A percentile compares a stretch with the other conserved stretches of the same genome.
Evolutionary conservation across 164 flowering plant genomes (phyloP).

Genomic region (Aristolochia contorta): DNA sequence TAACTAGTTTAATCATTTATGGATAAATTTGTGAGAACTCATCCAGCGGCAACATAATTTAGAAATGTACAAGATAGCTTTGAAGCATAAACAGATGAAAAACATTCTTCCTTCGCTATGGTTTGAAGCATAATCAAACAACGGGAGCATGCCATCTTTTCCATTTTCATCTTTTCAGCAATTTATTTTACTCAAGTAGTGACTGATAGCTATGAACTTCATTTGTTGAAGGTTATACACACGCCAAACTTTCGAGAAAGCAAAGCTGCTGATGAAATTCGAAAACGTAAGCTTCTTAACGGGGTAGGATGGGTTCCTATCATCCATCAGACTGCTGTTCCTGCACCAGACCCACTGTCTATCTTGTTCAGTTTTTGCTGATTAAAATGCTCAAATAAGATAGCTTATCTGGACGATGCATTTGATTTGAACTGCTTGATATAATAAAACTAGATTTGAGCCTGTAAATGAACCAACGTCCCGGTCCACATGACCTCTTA

Average conservation of each 20-base stretch:
- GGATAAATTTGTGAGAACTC: too few species aligned
- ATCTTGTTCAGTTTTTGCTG: background rate
- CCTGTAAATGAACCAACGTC: background rate
- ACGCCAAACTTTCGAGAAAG: constrained; percentile 50
- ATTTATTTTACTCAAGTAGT: background rate
- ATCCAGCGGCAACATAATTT: too few species aligned
- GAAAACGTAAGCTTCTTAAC: constrained; percentile 42
- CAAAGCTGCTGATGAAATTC: constrained; percentile 54
- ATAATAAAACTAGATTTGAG: background rate
- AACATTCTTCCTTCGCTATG: too few species aligned
- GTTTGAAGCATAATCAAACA: too few species aligned
- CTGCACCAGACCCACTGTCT: background rate
- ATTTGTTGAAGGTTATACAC: constrained; percentile 40
- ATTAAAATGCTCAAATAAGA: background rate
- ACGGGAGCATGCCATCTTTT: background rate
- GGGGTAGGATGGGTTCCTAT: background rate
- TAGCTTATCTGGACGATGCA: background rate
- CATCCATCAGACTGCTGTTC: background rate
- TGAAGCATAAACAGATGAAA: too few species aligned
- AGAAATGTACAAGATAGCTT: too few species aligned
- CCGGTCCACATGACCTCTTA: background rate
- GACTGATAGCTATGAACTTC: background rate
- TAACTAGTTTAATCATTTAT: too few species aligned
- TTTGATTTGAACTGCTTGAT: background rate
- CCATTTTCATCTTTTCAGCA: background rate